phyloP scores from a whole-genome alignment of 1,284 basidiomycete genomes.

The Moesziomyces parantarcticus region DNA sequence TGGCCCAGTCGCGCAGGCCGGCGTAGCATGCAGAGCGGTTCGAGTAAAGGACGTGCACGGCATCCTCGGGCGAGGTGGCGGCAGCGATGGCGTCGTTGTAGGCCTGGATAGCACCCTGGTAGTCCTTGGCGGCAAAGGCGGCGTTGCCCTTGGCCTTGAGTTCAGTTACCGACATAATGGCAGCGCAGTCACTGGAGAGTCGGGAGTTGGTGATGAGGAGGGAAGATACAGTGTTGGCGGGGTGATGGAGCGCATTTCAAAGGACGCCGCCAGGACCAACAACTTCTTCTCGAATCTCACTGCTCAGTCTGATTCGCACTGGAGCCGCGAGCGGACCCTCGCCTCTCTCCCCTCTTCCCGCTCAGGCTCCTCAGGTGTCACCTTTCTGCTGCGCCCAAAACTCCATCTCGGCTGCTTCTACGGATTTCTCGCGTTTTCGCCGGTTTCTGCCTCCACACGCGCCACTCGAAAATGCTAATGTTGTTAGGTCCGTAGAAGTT shows the following conservation, averaged over 20 bases:
- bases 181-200: neutral
- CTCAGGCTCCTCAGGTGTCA: neutral
- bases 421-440: conserved; percentile 39
- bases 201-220: neutral
- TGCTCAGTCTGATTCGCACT: too few species aligned
- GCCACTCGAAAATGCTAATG: neutral
- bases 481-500: neutral
- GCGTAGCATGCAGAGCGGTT: conserved; percentile 91
- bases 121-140: conserved; percentile 66
- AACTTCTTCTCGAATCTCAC: neutral
- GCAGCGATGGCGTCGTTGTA: conserved; percentile 65
- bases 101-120: conserved; percentile 58
- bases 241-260: too few species aligned
- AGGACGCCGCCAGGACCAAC: neutral
- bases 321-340: too few species aligned
- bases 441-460: conserved; percentile 35
- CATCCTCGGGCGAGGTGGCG: conserved; percentile 62
- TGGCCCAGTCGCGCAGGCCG: conserved; percentile 81
- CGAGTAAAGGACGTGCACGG: conserved; percentile 84
- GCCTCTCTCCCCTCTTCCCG: neutral
- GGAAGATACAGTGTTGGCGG: neutral
- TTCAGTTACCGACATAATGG: conserved; percentile 62
- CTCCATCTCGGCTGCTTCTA: conserved; percentile 12
- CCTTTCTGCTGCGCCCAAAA: too few species aligned
- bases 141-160: conserved; percentile 67